Evolutionary conservation across 2,329 filamentous ascomycete genomes (phyloP).

Genomic region (Fusarium begoniae): DNA sequence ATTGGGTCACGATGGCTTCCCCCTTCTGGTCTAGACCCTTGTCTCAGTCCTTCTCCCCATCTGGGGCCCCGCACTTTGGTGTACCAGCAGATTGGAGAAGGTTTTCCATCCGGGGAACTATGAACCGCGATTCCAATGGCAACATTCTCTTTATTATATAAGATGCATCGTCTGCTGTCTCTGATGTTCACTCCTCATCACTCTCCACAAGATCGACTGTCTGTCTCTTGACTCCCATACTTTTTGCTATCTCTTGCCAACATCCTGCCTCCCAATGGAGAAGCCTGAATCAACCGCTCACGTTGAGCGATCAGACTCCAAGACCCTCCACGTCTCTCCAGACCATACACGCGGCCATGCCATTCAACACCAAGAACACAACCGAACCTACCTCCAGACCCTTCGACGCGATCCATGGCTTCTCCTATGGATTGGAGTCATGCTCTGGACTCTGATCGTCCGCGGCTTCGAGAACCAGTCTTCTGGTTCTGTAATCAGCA

Average conservation of each 20-base stretch:
- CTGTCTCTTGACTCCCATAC: neutral
- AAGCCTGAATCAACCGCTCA: constrained; percentile 16
- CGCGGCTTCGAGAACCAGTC: constrained; percentile 43
- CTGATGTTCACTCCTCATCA: rapidly evolving
- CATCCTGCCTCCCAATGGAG: neutral
- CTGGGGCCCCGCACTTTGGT: constrained; percentile 14
- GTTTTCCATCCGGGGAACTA: neutral
- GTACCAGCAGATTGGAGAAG: constrained; percentile 1
- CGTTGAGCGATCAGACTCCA: constrained; percentile 6
- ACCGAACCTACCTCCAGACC: constrained; percentile 38
- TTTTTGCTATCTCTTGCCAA: no score
- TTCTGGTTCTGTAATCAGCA: constrained; percentile 35
- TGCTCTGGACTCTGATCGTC: constrained; percentile 45
- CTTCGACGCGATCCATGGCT: constrained; percentile 43
- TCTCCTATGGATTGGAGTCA: constrained; percentile 44
- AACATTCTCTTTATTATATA: neutral
- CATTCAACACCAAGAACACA: constrained; percentile 44
- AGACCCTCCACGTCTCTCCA: neutral
- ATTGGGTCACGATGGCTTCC: neutral
- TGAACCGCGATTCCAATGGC: neutral
- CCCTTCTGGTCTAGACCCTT: neutral
- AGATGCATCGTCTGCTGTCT: neutral
- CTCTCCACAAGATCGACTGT: neutral
- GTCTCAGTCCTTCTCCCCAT: neutral
- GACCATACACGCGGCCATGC: constrained; percentile 37